A percentile compares a stretch with the other conserved stretches of the same genome.
phyloP scores from a whole-genome alignment of 805 yeast species.

The Cyberlindnera subsufficiens region DNA sequence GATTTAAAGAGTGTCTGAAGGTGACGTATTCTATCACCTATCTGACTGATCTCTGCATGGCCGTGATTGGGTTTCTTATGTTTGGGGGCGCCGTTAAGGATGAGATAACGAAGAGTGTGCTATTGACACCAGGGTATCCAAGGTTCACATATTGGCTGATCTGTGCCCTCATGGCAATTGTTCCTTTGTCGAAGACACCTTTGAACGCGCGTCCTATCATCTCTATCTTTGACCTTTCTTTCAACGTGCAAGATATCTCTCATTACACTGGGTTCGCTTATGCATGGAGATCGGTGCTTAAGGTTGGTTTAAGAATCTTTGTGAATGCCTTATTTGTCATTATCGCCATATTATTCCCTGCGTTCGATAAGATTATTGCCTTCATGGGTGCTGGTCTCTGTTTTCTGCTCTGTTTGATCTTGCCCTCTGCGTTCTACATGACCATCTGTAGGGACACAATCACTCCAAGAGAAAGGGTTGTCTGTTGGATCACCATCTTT shows the following conservation, averaged over 20 bases:
- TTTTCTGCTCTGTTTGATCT: conserved; percentile 69
- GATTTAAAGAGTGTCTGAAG: conserved; percentile 46
- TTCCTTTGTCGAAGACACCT: conserved; percentile 83
- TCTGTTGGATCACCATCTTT: conserved; percentile 38
- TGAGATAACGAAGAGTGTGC: conserved; percentile 71
- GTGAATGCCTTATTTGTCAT: conserved; percentile 55
- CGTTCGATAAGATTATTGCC: conserved; percentile 77
- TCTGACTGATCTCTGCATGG: conserved; percentile 57
- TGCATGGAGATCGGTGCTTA: conserved; percentile 16
- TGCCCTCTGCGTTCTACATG: conserved; percentile 71
- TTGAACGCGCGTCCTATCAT: conserved; percentile 78
- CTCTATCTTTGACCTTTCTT: conserved; percentile 56
- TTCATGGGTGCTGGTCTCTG: conserved; percentile 78
- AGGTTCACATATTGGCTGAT: conserved; percentile 49
- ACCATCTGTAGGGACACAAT: conserved; percentile 44
- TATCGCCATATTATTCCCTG: conserved; percentile 63
- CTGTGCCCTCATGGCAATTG: conserved; percentile 66
- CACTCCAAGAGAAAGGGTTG: conserved; percentile 29
- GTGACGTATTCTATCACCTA: conserved; percentile 57
- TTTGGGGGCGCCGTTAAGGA: conserved; percentile 67
- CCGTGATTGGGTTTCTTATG: conserved; percentile 69
- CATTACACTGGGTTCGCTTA: conserved; percentile 16
- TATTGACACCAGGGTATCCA: conserved; percentile 66
- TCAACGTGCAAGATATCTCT: conserved; percentile 25
- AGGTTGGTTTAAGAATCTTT: conserved; percentile 24